Conservation (phyloP, 495 filamentous ascomycete genomes). For the Amniculicola lignicola region DNA sequence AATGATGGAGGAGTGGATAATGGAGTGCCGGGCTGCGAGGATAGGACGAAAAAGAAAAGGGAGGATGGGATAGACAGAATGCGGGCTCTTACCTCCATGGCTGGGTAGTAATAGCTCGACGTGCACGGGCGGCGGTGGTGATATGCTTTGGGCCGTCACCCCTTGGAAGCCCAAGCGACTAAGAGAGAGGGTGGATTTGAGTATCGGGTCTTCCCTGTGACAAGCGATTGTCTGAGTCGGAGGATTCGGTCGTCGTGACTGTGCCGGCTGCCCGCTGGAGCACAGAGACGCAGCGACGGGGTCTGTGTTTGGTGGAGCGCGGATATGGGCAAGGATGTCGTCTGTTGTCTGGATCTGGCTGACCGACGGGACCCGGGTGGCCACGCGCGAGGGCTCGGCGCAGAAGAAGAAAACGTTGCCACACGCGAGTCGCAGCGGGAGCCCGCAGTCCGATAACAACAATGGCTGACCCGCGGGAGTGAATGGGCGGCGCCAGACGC, state of each 20-base stretch:
- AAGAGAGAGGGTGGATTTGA: neutral
- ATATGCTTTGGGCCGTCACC: constrained; percentile 32
- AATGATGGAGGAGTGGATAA: constrained; percentile 1
- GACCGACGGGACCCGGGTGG: constrained; percentile 25
- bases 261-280: constrained; percentile 7
- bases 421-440: constrained; percentile 23
- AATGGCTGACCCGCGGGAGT: neutral
- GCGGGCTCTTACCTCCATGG: constrained; percentile 31
- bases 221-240: constrained; percentile 10
- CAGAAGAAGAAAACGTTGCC: constrained; percentile 26
- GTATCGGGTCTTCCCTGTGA: constrained; percentile 6
- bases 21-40: neutral
- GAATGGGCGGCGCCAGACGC: neutral
- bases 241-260: neutral
- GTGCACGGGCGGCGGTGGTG: constrained; percentile 27
- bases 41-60: constrained; percentile 14
- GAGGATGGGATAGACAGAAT: no score
- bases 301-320: constrained; percentile 1
- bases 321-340: constrained; percentile 20
- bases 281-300: constrained; percentile 9
- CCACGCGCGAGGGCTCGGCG: constrained; percentile 7
- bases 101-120: constrained; percentile 23
- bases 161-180: constrained; percentile 22
- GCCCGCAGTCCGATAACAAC: neutral
- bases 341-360: constrained; percentile 24